Evolutionary conservation across 2,329 filamentous ascomycete genomes (phyloP), one percentile per base, ranked within the genome.

Genomic region (Fusarium sororula): DNA sequence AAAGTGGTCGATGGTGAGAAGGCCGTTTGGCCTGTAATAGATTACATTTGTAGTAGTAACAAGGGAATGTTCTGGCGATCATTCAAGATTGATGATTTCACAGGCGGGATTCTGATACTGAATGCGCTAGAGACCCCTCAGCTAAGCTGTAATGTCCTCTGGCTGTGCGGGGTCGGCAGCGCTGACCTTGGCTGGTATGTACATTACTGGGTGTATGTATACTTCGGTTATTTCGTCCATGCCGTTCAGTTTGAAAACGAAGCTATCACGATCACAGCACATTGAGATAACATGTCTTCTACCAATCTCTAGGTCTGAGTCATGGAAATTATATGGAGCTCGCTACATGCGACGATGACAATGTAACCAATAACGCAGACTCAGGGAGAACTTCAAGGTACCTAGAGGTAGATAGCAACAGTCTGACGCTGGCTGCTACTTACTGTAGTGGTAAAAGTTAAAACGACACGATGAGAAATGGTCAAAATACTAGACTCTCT

Each of bases 91-190:
- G 47, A 57, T 47, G 41, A 32, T 35, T 67, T 55, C 41, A 20
- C 45, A 51, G 41, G 28, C 54, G 64, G 67, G 22, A 32, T 30
- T 48, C 55, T 53, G 57, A 45, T 64, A 54, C 59, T 45, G 37
- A 53, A 35, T n/a, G 18, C 47, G 30, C 32, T 53, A 37, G 24
- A 48, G 18, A 20, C 24, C 45, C 62, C 62, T 42, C 24, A 57
- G 60, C 60, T 37, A 54, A 68, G 63, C 57, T 65, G 32, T 51
- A 61, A 26, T 57, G 66, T 59, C 70, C 70, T 73, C 65, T 70
- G 70, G 60, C 30, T 55, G 68, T 76, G 74, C 73, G 73, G 74
- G 74, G 73, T 73, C 74, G 63, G 61, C 55, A 70, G 51, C 58
- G 42, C n/a, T 48, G 41, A 48, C 35, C 69, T 72, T 54, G 20